phyloP scores from a whole-genome alignment of 1,284 basidiomycete genomes.

The Boletus semigastroideus region DNA sequence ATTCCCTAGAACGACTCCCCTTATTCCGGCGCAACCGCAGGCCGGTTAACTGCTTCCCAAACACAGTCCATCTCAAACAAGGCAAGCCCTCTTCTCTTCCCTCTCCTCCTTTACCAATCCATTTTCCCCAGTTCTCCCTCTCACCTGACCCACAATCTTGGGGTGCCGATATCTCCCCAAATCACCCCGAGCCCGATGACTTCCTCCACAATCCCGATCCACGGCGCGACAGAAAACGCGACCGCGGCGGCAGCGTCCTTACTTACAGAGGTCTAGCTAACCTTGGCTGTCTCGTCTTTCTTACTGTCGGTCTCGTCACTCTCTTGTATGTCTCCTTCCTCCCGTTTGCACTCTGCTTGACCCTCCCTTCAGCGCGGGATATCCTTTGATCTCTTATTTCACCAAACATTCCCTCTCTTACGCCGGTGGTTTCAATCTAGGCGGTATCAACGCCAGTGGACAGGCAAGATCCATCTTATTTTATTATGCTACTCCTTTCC shows the following conservation, averaged over 20 bases:
- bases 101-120: neutral
- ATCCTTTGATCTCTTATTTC: slow-evolving; percentile 76
- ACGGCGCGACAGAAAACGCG: slow-evolving; percentile 60
- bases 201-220: slow-evolving; percentile 76
- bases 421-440: slow-evolving; percentile 73
- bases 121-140: slow-evolving; percentile 57
- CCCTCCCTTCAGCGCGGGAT: slow-evolving; percentile 59
- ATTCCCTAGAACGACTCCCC: slow-evolving; percentile 45
- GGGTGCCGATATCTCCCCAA: slow-evolving; percentile 63
- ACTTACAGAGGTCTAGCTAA: slow-evolving; percentile 74
- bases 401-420: slow-evolving; percentile 47
- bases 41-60: slow-evolving; percentile 22
- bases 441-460: slow-evolving; percentile 79
- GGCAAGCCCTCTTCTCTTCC: slow-evolving; percentile 24
- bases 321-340: slow-evolving; percentile 61
- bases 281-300: slow-evolving; percentile 71
- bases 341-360: slow-evolving; percentile 1
- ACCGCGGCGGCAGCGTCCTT: slow-evolving; percentile 63
- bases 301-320: slow-evolving; percentile 58
- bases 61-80: slow-evolving; percentile 48
- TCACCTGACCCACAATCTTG: slow-evolving; percentile 68
- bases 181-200: slow-evolving; percentile 64
- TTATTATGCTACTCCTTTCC: neutral
- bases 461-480: slow-evolving; percentile 46
- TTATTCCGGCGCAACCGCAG: slow-evolving; percentile 36